phyloP scores from a whole-genome alignment of 441 rosid genomes.

The Mallotus japonicus region DNA sequence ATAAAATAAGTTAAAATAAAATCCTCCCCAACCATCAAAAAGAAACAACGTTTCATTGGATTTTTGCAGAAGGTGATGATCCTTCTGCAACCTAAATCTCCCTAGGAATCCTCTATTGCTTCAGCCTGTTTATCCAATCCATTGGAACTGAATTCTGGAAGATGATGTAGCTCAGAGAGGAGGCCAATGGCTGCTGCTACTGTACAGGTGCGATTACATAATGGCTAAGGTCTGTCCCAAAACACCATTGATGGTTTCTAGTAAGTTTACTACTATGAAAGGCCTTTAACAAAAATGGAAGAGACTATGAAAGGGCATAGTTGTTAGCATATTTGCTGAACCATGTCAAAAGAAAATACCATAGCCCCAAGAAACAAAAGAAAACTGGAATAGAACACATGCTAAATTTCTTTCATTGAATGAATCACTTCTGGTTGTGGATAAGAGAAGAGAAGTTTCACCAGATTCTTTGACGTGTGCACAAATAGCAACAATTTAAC shows the following conservation, averaged over 20 bases:
- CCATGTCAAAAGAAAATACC: slow-evolving; percentile 3
- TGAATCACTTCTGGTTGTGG: neutral
- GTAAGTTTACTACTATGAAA: neutral
- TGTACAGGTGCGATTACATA: slow-evolving; percentile 91
- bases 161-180: slow-evolving; percentile 61
- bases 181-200: slow-evolving; percentile 83
- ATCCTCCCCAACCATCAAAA: too few relatives aligned
- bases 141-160: slow-evolving; percentile 47
- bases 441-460: neutral
- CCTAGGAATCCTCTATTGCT: slow-evolving; percentile 52
- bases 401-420: neutral
- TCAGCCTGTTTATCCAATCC: slow-evolving; percentile 59
- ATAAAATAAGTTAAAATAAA: too few relatives aligned
- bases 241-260: neutral
- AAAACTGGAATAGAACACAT: neutral
- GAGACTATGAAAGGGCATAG: slow-evolving; percentile 22
- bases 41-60: too few relatives aligned
- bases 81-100: too few relatives aligned
- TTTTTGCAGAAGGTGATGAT: too few relatives aligned
- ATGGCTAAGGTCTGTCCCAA: slow-evolving; percentile 75
- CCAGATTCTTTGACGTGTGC: neutral
- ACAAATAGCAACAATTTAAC: neutral
- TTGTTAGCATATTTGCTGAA: slow-evolving; percentile 74
- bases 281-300: neutral
- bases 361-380: neutral